These are phyloP conservation scores for Citrus reticulata DNA, from an alignment of 345 rosid species.

Conservation along the genomic window DNA sequence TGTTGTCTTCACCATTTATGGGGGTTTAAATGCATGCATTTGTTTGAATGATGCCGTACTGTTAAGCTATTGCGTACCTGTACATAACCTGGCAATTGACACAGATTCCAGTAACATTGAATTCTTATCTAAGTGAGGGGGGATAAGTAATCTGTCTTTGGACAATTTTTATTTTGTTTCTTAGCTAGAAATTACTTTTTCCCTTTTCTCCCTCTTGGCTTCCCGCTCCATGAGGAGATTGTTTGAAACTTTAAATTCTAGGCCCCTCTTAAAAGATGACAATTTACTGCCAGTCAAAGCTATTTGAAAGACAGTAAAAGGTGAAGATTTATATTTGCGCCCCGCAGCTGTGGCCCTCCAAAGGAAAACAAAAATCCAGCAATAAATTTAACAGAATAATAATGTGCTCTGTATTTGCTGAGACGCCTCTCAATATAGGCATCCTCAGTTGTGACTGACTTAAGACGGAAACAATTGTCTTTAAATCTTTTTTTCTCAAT, in stretches of 20 bases:
- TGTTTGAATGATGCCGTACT: background rate
- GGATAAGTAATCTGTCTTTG: background rate
- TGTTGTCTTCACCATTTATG: background rate
- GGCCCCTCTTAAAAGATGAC: background rate
- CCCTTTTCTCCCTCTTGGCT: background rate
- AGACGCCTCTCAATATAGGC: background rate
- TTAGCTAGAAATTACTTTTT: background rate
- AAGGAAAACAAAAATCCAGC: background rate
- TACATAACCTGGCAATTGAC: background rate
- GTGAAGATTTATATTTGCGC: too few relatives aligned
- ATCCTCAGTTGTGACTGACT: background rate
- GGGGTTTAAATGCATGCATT: background rate
- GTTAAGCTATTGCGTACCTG: background rate
- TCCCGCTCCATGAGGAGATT: too few relatives aligned
- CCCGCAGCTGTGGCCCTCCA: too few relatives aligned
- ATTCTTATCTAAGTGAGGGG: background rate
- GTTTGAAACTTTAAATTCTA: background rate
- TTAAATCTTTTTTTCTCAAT: background rate
- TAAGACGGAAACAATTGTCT: background rate
- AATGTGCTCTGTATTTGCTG: background rate
- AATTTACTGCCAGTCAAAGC: background rate
- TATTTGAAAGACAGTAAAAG: background rate
- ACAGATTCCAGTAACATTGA: background rate
- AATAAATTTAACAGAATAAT: too few relatives aligned
- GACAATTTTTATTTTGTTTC: background rate